Evolutionary conservation across 805 yeast genomes (phyloP).

Genomic region (Pichia rugopelliculosa): DNA sequence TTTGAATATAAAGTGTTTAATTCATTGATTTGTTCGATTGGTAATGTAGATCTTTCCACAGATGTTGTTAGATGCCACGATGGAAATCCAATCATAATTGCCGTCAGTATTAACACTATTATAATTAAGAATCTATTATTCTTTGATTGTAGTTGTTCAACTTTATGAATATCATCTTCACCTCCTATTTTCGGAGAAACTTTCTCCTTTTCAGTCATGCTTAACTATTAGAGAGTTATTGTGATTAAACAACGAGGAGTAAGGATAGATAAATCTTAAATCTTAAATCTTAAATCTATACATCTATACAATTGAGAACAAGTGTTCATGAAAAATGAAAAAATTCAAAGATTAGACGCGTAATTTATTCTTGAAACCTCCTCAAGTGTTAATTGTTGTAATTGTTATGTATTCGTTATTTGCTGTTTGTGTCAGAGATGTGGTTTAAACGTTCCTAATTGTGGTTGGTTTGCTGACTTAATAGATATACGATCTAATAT

Average conservation of each 20-base stretch:
- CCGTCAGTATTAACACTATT: conserved; percentile 20
- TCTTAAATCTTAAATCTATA: neutral
- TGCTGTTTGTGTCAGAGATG: too few species aligned
- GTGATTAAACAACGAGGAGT: neutral
- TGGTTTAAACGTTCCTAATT: too few species aligned
- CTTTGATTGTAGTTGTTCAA: neutral
- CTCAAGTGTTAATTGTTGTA: too few species aligned
- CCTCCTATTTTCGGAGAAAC: neutral
- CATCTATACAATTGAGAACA: too few species aligned
- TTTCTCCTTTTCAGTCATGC: neutral
- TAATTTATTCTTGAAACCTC: too few species aligned
- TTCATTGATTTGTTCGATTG: conserved; percentile 34
- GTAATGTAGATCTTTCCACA: conserved; percentile 56
- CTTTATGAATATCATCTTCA: neutral
- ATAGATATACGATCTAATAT: too few species aligned
- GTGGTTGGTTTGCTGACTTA: too few species aligned
- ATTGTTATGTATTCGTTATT: too few species aligned
- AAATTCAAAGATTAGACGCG: too few species aligned
- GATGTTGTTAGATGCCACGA: conserved; percentile 54
- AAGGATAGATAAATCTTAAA: too few species aligned
- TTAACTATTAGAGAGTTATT: neutral
- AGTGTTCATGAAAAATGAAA: neutral
- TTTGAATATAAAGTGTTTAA: conserved; percentile 16
- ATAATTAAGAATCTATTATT: conserved; percentile 15
- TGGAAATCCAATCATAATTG: conserved; percentile 44